phyloP scores from a whole-genome alignment of 768 basidiomycete genomes.

The Pisolithus microcarpus region DNA sequence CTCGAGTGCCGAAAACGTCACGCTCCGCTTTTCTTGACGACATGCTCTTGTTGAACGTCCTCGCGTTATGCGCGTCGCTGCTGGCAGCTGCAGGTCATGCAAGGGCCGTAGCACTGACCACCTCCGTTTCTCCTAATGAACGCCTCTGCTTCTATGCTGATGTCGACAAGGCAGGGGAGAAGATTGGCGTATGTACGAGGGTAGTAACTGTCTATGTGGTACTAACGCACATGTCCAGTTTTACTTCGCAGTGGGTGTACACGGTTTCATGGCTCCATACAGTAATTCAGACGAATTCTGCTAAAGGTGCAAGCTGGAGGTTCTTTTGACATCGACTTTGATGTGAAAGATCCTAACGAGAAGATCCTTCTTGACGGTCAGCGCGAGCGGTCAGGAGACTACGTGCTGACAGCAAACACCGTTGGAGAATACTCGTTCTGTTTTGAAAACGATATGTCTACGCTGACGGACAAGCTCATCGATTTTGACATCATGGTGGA shows the following conservation, averaged over 20 bases:
- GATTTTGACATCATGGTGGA: slow-evolving; percentile 98
- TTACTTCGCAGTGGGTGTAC: slow-evolving; percentile 81
- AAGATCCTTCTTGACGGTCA: slow-evolving; percentile 81
- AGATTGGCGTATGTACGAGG: slow-evolving; percentile 65
- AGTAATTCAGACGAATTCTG: not conserved
- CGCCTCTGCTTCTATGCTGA: slow-evolving; percentile 91
- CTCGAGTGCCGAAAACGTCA: slow-evolving; percentile 13
- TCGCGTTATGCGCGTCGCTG: slow-evolving; percentile 20
- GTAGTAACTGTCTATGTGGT: slow-evolving; percentile 1
- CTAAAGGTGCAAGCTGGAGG: slow-evolving; percentile 90
- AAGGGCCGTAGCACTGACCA: slow-evolving; percentile 68
- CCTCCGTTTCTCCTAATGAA: slow-evolving; percentile 70
- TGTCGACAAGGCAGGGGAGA: slow-evolving; percentile 92
- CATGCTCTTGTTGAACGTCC: slow-evolving; percentile 19
- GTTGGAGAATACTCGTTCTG: slow-evolving; percentile 93
- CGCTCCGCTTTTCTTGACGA: not conserved
- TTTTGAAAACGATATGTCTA: slow-evolving; percentile 97
- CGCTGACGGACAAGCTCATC: slow-evolving; percentile 88
- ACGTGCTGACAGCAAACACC: slow-evolving; percentile 89
- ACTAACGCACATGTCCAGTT: slow-evolving; percentile 45
- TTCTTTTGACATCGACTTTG: slow-evolving; percentile 92
- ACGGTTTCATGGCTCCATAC: not conserved
- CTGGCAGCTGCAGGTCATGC: slow-evolving; percentile 27
- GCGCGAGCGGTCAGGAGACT: slow-evolving; percentile 93
- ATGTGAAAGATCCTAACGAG: slow-evolving; percentile 86